Base-by-base conservation (phyloP, 78 protist genomes). In the Dictyostelium capitatum region DNA sequence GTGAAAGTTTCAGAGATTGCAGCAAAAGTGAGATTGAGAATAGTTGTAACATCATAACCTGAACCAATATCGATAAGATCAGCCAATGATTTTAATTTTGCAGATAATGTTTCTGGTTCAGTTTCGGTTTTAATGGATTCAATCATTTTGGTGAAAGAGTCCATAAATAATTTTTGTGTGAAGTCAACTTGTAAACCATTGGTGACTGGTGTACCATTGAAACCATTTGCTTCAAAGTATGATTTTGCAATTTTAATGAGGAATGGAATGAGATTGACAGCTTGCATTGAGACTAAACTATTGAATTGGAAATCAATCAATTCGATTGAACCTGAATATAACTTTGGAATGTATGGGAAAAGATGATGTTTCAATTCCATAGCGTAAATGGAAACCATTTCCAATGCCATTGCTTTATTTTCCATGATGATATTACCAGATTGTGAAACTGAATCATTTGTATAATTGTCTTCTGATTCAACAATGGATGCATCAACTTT, bases 391-490 rank as follows among this genome's bases (percentile, higher is more conserved):
- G 48, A 15, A 11, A 97, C 51, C 95, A 97, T 89, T 43, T 89
- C 81, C 48, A 94, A 80, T 6, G 98, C 98, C 30, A 84, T 83
- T 43, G 89, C 62, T 83, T 97, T 97, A 73, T 97, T 97, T 46
- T 97, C 98, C 17, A 96, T 77, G 53, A 80, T 72, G 20, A 97
- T 83, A 3, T 95, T 84, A 67, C 87, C 51, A 48, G 96, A 72
- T 41, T 14, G 17, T 9, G 19, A 32, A 14, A 46, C 19, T 12
- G 32, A 67, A 37, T 80, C 77, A 15, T 80, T 41, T 7, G 51
- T 6, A n/a, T 19, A 57, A 4, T 57, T 25, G 77, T 80, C 83
- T 72, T 75, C 56, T 46, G 23, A 2, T 59, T 47, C 81, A 3
- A 93, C 19, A 15, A 50, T 37, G 6, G 17, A 74, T 37, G 8